Percentiles rank a stretch among this genome's conserved stretches.
phyloP scores from a whole-genome alignment of 106 monocot genomes.

The Vanilla planifolia region DNA sequence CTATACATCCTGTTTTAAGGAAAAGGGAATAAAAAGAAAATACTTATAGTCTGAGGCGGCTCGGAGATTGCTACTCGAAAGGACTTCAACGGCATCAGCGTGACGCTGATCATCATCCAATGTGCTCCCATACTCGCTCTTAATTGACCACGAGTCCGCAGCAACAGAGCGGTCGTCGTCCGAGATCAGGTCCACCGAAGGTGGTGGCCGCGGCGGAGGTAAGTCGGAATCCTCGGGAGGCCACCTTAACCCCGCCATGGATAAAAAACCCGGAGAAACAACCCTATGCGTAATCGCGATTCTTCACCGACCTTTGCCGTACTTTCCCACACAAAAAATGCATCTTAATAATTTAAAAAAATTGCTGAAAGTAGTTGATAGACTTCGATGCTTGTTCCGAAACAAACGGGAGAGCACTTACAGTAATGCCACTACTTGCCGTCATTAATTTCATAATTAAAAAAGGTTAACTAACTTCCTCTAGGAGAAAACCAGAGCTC shows the following conservation, averaged over 20 bases:
- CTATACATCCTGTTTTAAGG: no score
- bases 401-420: no score
- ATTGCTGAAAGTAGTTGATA: no score
- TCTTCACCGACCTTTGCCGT: no score
- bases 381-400: no score
- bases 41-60: slow-evolving; percentile 90
- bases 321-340: no score
- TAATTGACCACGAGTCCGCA: slow-evolving; percentile 96
- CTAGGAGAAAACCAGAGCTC: no score
- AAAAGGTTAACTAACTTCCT: no score
- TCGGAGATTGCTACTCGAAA: slow-evolving; percentile 40
- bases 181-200: slow-evolving; percentile 46
- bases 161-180: slow-evolving; percentile 97
- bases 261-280: neutral
- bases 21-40: neutral
- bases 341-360: no score
- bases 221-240: slow-evolving; percentile 54
- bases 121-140: slow-evolving; percentile 97
- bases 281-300: neutral
- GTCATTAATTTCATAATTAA: no score
- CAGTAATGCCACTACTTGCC: no score
- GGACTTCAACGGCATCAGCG: slow-evolving; percentile 69
- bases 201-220: slow-evolving; percentile 7
- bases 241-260: slow-evolving; percentile 46
- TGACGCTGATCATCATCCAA: slow-evolving; percentile 89